Base-by-base conservation (phyloP, 192 early-diverging fungal genomes). In the Backusella tarrabulga region DNA sequence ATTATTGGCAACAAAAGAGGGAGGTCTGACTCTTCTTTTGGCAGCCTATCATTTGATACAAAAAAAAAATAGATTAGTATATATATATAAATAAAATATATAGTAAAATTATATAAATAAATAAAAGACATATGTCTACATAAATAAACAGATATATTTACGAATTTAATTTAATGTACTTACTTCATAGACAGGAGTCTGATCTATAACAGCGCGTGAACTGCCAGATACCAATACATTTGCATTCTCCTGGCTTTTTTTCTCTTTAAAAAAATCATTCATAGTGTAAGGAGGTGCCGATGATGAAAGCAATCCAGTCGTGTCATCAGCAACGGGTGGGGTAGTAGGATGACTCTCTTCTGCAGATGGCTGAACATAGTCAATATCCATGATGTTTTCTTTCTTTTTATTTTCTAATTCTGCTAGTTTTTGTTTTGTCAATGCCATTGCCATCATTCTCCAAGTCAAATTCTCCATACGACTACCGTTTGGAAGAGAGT, bases 391-490 rank as follows among this genome's bases (percentile, higher is more conserved):
- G 19, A 7, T n/a, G 26, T 73, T 29, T 35, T 46, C n/a, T 42
- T 41, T 66, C n/a, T 14, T 56, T 19, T 6, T 26, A 26, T 15
- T n/a, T 29, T n/a, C 73, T 26, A 35, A 41, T 41, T 75, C 63
- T 6, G 34, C 23, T 26, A 80, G 67, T 4, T 79, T 73, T 34
- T 84, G 83, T 38, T 85, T 83, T 56, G 84, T 77, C 40, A 91
- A 76, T 14, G 81, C 86, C 87, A 92, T 89, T 23, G 91, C 90
- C 92, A 95, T 93, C 82, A 95, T 88, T 32, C 95, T 82, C 95
- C 95, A 96, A 8, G 91, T 89, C 73, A 95, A 73, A 80, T 95
- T 96, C 79, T 96, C 95, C 8, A 95, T 84, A 34, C 95, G 82
- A 34, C 86, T 86, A 14, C 94, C 95, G 41, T 94, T 88, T 15